These are phyloP conservation scores for Fusarium dlaminii DNA, from an alignment of 2,329 filamentous ascomycete genomes.

Conservation along the genomic window DNA sequence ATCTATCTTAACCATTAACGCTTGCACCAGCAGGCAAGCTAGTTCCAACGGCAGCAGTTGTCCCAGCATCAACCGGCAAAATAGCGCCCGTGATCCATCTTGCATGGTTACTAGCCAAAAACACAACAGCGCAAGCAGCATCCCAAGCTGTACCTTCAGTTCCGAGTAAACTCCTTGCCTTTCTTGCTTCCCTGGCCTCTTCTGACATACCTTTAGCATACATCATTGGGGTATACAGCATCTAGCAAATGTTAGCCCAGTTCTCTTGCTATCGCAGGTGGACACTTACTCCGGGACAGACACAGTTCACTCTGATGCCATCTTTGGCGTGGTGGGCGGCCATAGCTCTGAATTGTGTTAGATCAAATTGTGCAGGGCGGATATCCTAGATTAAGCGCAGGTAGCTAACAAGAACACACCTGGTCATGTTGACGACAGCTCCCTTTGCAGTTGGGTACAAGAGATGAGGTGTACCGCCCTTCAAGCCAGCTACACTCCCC, in stretches of 20 bases:
- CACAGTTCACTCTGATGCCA: conserved; percentile 60
- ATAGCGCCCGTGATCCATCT: conserved; percentile 56
- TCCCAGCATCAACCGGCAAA: conserved; percentile 54
- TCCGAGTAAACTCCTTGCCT: conserved; percentile 50
- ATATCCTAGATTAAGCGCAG: too few species aligned
- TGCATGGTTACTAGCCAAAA: conserved; percentile 52
- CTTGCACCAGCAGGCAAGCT: conserved; percentile 39
- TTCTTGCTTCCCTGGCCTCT: conserved; percentile 50
- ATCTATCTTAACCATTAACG: conserved; percentile 33
- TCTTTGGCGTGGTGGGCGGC: conserved; percentile 58
- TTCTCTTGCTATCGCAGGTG: not conserved
- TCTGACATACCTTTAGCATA: conserved; percentile 52
- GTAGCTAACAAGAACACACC: too few species aligned
- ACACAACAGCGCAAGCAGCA: conserved; percentile 51
- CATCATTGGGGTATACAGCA: conserved; percentile 61
- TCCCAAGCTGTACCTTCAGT: conserved; percentile 58
- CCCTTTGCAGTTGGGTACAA: conserved; percentile 60
- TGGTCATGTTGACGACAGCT: conserved; percentile 61
- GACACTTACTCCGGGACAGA: conserved; percentile 54
- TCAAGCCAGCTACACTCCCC: conserved; percentile 66
- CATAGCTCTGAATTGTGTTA: too few species aligned
- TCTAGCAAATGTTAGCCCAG: conserved; percentile 38
- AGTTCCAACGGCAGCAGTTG: conserved; percentile 42
- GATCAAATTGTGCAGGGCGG: too few species aligned
- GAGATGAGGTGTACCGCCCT: conserved; percentile 56